Percentiles rank a stretch among this genome's conserved stretches.
Conservation (phyloP, 108 stramenopile species). For the Chaetoceros muelleri region DNA sequence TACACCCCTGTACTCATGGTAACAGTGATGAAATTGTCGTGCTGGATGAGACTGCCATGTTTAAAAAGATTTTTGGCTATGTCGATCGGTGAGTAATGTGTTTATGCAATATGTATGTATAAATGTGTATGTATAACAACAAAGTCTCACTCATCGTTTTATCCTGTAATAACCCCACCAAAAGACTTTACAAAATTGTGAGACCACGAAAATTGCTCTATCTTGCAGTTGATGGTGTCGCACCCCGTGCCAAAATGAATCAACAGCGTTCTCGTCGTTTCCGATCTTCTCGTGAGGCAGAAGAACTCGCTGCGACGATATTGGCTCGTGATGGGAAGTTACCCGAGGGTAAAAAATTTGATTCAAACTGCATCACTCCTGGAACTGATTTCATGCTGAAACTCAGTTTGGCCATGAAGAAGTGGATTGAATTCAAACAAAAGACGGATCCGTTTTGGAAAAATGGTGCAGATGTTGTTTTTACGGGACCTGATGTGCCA, state of each 20-base stretch:
- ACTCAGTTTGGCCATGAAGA: conserved; percentile 79
- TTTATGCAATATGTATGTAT: background rate
- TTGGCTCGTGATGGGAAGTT: conserved; percentile 62
- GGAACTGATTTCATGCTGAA: conserved; percentile 98
- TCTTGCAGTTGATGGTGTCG: conserved; percentile 97
- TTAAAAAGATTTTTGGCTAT: conserved; percentile 94
- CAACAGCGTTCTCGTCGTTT: conserved; percentile 98
- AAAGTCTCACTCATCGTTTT: background rate
- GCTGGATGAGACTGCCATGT: conserved; percentile 93
- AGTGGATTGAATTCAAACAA: conserved; percentile 89
- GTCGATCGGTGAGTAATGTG: conserved; percentile 47
- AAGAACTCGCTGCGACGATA: conserved; percentile 71
- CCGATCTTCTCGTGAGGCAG: conserved; percentile 87
- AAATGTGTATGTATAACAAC: background rate
- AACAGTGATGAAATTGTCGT: conserved; percentile 77
- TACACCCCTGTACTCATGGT: conserved; percentile 96
- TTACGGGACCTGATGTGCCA: conserved; percentile 96
- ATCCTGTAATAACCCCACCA: background rate
- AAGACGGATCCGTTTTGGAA: conserved; percentile 91
- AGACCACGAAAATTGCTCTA: conserved; percentile 79
- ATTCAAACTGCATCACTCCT: conserved; percentile 99
- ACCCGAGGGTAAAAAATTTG: conserved; percentile 63
- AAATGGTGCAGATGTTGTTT: conserved; percentile 76
- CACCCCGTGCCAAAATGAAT: conserved; percentile 99
- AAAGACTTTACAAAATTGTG: conserved; percentile 89